Evolutionary conservation across 2,329 filamentous ascomycete species (phyloP).

Genomic region (Aureobasidium sp.): DNA sequence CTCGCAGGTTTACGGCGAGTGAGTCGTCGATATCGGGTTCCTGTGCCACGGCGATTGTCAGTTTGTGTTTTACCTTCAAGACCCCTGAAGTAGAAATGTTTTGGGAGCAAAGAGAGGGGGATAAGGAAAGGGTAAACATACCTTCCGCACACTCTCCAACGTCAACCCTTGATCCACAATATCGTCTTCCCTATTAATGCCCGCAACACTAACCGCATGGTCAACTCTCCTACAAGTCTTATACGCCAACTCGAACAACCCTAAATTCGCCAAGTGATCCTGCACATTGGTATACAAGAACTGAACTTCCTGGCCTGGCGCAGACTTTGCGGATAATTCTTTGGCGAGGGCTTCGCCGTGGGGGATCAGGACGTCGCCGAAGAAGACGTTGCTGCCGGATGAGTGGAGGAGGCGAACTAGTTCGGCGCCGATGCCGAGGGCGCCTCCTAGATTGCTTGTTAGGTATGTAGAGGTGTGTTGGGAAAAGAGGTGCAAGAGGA

Average conservation of each 20-base stretch:
- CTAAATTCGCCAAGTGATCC: constrained; percentile 40
- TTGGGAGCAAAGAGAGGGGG: too few relatives aligned
- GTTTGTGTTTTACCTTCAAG: too few relatives aligned
- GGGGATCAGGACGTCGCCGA: constrained; percentile 37
- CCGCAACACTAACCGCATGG: constrained; percentile 44
- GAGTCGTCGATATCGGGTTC: constrained; percentile 31
- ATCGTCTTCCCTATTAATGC: constrained; percentile 38
- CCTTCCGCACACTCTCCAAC: constrained; percentile 37
- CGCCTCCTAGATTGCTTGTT: constrained; percentile 28
- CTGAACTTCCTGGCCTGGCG: constrained; percentile 22
- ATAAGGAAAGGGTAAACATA: constrained; percentile 18
- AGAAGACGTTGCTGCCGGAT: constrained; percentile 36
- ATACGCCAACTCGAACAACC: constrained; percentile 41
- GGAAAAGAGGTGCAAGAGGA: neutral
- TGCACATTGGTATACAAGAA: constrained; percentile 43
- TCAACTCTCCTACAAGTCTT: constrained; percentile 42
- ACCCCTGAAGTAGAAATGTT: too few relatives aligned
- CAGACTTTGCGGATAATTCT: constrained; percentile 21
- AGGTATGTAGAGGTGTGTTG: neutral
- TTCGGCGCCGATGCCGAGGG: constrained; percentile 41
- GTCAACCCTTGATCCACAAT: constrained; percentile 42
- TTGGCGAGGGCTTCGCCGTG: constrained; percentile 29
- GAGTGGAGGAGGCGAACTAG: constrained; percentile 35
- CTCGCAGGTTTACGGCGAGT: constrained; percentile 44
- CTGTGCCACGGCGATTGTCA: neutral